Evolutionary conservation across 257 asterid genomes (phyloP).

Genomic region (Capsicum baccatum): DNA sequence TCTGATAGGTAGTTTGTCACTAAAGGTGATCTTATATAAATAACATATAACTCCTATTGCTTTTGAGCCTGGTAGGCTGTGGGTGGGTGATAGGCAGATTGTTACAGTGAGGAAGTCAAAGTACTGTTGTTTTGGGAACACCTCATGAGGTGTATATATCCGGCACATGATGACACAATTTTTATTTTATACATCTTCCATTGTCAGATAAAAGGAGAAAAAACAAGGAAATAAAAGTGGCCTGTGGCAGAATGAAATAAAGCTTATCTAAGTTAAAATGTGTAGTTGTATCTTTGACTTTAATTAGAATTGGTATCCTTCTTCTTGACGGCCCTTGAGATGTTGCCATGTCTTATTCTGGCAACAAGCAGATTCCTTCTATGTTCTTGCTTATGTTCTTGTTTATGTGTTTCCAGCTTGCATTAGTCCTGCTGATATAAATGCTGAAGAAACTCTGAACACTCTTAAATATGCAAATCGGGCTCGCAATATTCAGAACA

Average conservation of each 20-base stretch:
- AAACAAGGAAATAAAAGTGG: conserved; percentile 18
- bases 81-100: not conserved
- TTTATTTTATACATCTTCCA: not conserved
- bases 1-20: not conserved
- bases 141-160: not conserved
- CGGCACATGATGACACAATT: not conserved
- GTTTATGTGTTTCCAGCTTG: conserved; percentile 65
- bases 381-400: conserved; percentile 28
- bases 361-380: conserved; percentile 20
- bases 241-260: not conserved
- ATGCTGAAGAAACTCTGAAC: conserved; percentile 98
- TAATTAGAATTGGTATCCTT: conserved; percentile 7
- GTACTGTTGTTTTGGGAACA: not conserved
- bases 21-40: not conserved
- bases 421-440: conserved; percentile 99
- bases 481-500: conserved; percentile 98
- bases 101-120: conserved; percentile 3
- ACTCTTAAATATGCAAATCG: conserved; percentile 98
- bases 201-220: conserved; percentile 23
- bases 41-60: not conserved
- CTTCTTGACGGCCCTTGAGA: conserved; percentile 16
- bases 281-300: conserved; percentile 15
- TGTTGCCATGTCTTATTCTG: conserved; percentile 25
- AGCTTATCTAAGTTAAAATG: conserved; percentile 13
- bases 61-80: not conserved